A percentile compares a stretch with the other conserved stretches of the same genome.
These are phyloP conservation scores for Floccularia luteovirens DNA, from an alignment of 768 basidiomycete species.

Conservation along the genomic window DNA sequence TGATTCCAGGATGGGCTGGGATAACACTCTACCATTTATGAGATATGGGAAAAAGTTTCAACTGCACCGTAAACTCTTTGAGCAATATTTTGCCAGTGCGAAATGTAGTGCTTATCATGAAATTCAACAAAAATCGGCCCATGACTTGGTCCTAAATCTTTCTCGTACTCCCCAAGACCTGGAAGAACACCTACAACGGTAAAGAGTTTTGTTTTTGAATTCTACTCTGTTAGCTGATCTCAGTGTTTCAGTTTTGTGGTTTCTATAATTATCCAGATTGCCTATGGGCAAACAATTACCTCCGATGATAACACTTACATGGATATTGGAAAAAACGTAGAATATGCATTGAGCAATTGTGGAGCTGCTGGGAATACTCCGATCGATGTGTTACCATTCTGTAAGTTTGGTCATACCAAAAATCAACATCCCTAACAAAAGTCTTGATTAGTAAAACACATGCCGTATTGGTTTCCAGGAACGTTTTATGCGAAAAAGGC, in stretches of 20 bases:
- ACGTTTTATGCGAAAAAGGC: slow-evolving; percentile 12
- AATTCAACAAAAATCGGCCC: slow-evolving; percentile 8
- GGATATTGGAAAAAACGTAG: neutral
- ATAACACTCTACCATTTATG: slow-evolving; percentile 7
- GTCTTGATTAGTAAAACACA: neutral
- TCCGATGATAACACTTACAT: slow-evolving; percentile 1
- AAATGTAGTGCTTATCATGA: slow-evolving; percentile 3
- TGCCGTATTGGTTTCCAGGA: slow-evolving; percentile 17
- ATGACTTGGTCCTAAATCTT: neutral
- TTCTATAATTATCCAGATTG: too few species aligned
- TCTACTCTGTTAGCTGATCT: neutral
- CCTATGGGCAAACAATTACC: neutral
- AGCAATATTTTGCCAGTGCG: neutral
- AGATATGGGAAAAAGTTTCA: slow-evolving; percentile 10
- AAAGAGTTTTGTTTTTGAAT: neutral
- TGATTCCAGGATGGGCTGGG: slow-evolving; percentile 10
- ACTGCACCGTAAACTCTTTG: slow-evolving; percentile 10
- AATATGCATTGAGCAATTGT: neutral
- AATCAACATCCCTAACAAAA: too few species aligned
- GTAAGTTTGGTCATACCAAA: too few species aligned
- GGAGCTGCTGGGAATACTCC: neutral
- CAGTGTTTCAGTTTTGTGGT: too few species aligned
- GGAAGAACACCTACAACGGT: neutral
- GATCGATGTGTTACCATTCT: neutral
- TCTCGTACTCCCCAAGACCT: neutral